A percentile compares a stretch with the other conserved stretches of the same genome.
Conservation (phyloP, 2,329 filamentous ascomycete genomes). For the Trichothecium roseum region DNA sequence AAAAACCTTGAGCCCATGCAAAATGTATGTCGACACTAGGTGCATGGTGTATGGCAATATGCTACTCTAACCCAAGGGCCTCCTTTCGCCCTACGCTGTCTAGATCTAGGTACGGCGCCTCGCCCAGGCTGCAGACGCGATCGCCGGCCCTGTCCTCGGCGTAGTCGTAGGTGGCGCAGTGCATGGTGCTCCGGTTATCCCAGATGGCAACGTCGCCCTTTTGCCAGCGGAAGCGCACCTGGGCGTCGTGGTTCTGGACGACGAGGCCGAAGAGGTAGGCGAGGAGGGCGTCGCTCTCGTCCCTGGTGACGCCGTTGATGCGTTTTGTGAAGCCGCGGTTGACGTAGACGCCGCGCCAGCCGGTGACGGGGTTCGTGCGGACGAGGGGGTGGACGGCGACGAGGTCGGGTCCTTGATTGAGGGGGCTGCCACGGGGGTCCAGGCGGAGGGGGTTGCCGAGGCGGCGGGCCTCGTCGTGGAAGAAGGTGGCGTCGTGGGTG, state of each 20-base stretch:
- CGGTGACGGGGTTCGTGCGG: slow-evolving; percentile 50
- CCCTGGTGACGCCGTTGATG: slow-evolving; percentile 43
- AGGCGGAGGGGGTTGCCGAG: slow-evolving; percentile 34
- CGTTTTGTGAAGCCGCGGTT: slow-evolving; percentile 41
- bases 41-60: no score
- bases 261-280: slow-evolving; percentile 36
- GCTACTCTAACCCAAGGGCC: slow-evolving; percentile 14
- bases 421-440: slow-evolving; percentile 38
- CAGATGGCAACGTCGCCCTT: slow-evolving; percentile 50
- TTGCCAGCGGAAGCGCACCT: slow-evolving; percentile 43
- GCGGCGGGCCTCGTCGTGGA: slow-evolving; percentile 36
- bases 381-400: slow-evolving; percentile 41
- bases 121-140: slow-evolving; percentile 29
- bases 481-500: slow-evolving; percentile 21
- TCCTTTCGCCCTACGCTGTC: slow-evolving; percentile 26
- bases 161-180: slow-evolving; percentile 53
- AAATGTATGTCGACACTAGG: no score
- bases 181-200: slow-evolving; percentile 48
- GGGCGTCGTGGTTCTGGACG: slow-evolving; percentile 45
- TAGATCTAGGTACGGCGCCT: slow-evolving; percentile 30
- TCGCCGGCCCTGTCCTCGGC: slow-evolving; percentile 27
- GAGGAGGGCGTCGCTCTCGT: slow-evolving; percentile 42
- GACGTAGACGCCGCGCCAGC: slow-evolving; percentile 44
- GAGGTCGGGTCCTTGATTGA: slow-evolving; percentile 44
- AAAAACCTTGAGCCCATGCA: no score